phyloP scores from a whole-genome alignment of 1,284 basidiomycete genomes.

The Trichosporon faecale region DNA sequence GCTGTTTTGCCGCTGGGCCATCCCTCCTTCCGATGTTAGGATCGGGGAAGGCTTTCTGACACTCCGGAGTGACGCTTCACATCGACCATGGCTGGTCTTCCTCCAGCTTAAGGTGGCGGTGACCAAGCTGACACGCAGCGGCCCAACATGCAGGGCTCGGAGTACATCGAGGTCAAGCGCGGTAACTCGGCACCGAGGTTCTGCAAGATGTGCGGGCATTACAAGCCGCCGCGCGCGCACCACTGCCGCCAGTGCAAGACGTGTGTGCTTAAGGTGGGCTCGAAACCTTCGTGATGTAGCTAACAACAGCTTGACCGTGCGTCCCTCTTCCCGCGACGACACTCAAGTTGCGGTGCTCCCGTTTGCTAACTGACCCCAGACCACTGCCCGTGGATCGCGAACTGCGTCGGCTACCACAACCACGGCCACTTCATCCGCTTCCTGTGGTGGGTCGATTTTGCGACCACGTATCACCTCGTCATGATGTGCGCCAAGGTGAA shows the following conservation, averaged over 20 bases:
- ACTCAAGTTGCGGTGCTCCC: neutral
- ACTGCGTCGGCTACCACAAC: constrained; percentile 75
- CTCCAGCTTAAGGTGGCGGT: neutral
- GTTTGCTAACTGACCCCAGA: constrained; percentile 59
- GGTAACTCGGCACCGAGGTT: constrained; percentile 72
- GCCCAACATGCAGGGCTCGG: constrained; percentile 65
- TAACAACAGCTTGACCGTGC: constrained; percentile 38
- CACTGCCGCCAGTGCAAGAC: constrained; percentile 82
- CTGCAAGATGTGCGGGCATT: constrained; percentile 66
- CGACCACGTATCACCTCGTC: constrained; percentile 64
- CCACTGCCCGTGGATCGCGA: constrained; percentile 63
- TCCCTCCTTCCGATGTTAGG: neutral
- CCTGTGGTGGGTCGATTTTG: constrained; percentile 84
- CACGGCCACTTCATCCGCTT: constrained; percentile 89
- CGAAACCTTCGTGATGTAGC: neutral
- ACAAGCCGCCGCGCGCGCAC: constrained; percentile 63
- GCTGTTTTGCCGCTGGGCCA: neutral
- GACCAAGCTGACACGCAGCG: constrained; percentile 56
- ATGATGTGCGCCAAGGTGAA: constrained; percentile 71
- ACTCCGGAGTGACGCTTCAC: too few relatives aligned
- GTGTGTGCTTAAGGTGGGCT: constrained; percentile 52
- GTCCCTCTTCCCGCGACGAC: neutral
- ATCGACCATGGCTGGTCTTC: too few relatives aligned
- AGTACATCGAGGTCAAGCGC: constrained; percentile 83
- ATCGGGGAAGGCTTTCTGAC: neutral